phyloP scores from a whole-genome alignment of 2,329 filamentous ascomycete genomes.

The Botrytis paeoniae region DNA sequence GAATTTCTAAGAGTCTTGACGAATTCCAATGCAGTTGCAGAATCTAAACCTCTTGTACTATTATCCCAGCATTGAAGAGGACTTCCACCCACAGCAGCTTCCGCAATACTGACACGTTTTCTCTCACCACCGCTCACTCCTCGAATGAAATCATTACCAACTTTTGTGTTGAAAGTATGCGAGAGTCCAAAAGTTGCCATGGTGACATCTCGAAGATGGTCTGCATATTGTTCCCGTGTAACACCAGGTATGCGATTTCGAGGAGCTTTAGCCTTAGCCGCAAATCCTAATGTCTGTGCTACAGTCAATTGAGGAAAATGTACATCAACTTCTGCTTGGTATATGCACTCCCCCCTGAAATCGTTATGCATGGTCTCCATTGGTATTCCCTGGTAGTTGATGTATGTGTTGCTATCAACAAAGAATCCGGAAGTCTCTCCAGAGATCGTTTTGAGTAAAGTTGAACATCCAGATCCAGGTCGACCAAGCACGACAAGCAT shows the following conservation, averaged over 20 bases:
- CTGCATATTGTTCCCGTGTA: conserved; percentile 54
- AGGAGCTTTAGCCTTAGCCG: conserved; percentile 65
- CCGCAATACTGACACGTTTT: conserved; percentile 79
- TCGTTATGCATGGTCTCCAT: conserved; percentile 52
- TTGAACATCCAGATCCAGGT: conserved; percentile 63
- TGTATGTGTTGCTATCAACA: conserved; percentile 47
- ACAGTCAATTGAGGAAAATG: conserved; percentile 79
- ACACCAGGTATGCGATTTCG: conserved; percentile 62
- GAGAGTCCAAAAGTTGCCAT: conserved; percentile 69
- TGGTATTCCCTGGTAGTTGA: conserved; percentile 60
- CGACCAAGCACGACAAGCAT: conserved; percentile 67
- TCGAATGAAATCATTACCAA: conserved; percentile 71
- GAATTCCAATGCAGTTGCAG: conserved; percentile 70
- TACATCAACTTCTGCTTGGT: conserved; percentile 73
- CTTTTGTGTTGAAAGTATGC: conserved; percentile 69
- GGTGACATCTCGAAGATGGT: conserved; percentile 54
- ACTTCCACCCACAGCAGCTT: conserved; percentile 61
- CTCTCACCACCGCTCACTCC: conserved; percentile 70
- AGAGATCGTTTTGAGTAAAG: conserved; percentile 57
- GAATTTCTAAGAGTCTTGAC: conserved; percentile 63
- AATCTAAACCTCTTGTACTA: conserved; percentile 69
- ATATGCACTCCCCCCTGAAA: conserved; percentile 65
- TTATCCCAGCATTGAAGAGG: conserved; percentile 75
- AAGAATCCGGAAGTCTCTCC: conserved; percentile 55
- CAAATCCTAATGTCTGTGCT: conserved; percentile 70